These are phyloP conservation scores for Mycena rosella DNA, from an alignment of 768 basidiomycete genomes.

Conservation along the genomic window DNA sequence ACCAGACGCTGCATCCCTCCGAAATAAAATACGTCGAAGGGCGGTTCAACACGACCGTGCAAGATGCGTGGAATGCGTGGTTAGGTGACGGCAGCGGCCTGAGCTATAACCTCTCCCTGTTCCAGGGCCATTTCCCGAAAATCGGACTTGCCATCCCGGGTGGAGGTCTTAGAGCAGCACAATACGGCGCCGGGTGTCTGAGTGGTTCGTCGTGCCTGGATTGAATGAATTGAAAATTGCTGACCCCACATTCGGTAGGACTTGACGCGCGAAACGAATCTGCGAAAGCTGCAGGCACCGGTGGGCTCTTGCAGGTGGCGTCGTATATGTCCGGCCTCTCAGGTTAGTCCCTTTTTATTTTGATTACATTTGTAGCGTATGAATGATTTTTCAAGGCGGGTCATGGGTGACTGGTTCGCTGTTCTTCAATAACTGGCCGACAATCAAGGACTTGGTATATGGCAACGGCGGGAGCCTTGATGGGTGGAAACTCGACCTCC, in stretches of 20 bases:
- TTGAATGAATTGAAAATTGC: background rate
- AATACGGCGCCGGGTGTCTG: constrained; percentile 72
- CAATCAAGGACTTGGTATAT: constrained; percentile 66
- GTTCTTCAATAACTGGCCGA: constrained; percentile 74
- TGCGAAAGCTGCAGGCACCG: constrained; percentile 69
- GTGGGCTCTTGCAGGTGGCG: constrained; percentile 77
- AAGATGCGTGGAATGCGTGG: constrained; percentile 70
- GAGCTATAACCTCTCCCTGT: constrained; percentile 63
- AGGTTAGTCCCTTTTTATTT: constrained; percentile 51
- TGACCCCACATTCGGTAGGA: constrained; percentile 26
- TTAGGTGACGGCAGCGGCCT: constrained; percentile 64
- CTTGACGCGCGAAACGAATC: constrained; percentile 74
- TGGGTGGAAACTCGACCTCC: constrained; percentile 71
- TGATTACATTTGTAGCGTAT: background rate
- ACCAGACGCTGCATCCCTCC: constrained; percentile 62
- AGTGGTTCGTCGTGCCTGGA: constrained; percentile 44
- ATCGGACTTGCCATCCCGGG: constrained; percentile 79
- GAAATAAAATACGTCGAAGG: constrained; percentile 63
- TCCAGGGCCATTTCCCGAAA: constrained; percentile 59
- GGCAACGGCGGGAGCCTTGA: constrained; percentile 61
- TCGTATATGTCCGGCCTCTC: constrained; percentile 78
- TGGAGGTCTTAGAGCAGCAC: constrained; percentile 76
- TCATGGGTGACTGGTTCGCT: constrained; percentile 79
- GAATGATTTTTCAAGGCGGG: constrained; percentile 58
- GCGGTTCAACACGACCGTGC: constrained; percentile 56